These are phyloP conservation scores for Podaxis carcinomalis DNA, from an alignment of 768 basidiomycete species.

Conservation along the genomic window DNA sequence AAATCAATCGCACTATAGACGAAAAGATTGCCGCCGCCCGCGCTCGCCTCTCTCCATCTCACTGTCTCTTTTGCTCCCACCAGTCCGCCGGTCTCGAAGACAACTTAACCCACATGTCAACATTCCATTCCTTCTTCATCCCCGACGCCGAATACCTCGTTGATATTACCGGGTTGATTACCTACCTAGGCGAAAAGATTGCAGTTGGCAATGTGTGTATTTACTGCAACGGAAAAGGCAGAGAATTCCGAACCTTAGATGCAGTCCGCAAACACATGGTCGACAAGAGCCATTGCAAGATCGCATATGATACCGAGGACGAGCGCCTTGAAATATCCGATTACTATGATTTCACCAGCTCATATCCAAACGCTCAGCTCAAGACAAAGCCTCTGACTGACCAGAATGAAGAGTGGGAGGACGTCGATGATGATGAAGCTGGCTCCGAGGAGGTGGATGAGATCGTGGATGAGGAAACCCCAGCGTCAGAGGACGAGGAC, in stretches of 20 bases:
- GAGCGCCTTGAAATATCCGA: conserved; percentile 89
- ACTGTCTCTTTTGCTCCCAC: conserved; percentile 85
- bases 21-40: conserved; percentile 71
- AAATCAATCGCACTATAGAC: conserved; percentile 58
- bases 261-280: conserved; percentile 95
- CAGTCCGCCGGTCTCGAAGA: conserved; percentile 48
- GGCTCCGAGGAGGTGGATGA: conserved; percentile 42
- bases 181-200: conserved; percentile 89
- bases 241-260: conserved; percentile 79
- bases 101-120: conserved; percentile 85
- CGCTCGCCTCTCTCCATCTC: conserved; percentile 50
- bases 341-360: conserved; percentile 86
- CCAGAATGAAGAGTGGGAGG: conserved; percentile 40
- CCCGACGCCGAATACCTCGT: conserved; percentile 90
- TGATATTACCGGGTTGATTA: conserved; percentile 77
- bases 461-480: conserved; percentile 23
- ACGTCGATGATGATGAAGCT: conserved; percentile 40
- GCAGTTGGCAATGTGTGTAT: conserved; percentile 92
- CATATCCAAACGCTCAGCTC: conserved; percentile 56
- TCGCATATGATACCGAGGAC: conserved; percentile 78
- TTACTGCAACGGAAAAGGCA: conserved; percentile 78
- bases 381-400: conserved; percentile 32
- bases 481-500: conserved; percentile 25
- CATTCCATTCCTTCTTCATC: conserved; percentile 88
- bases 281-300: conserved; percentile 95